Evolutionary conservation across 495 filamentous ascomycete genomes (phyloP).

Genomic region (Penicillium bovifimosum): DNA sequence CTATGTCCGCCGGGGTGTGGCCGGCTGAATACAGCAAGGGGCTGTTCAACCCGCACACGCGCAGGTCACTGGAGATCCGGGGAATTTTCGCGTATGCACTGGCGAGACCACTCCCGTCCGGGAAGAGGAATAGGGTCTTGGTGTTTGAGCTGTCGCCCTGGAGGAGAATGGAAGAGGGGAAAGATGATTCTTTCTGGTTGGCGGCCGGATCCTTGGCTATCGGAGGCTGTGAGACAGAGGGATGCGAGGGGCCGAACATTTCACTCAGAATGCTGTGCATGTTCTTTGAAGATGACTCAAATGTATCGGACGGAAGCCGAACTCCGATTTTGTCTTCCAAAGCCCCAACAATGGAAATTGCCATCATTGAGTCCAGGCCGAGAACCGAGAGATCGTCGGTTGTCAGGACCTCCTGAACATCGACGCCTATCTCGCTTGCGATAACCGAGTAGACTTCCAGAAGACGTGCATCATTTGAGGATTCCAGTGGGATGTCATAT

Average conservation of each 20-base stretch:
- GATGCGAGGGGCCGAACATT: background rate
- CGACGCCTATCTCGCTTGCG: background rate
- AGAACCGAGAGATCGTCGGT: background rate
- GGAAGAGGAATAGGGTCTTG: background rate
- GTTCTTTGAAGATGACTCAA: background rate
- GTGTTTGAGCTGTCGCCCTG: background rate
- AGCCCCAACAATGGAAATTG: background rate
- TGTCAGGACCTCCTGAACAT: background rate
- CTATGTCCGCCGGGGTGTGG: background rate
- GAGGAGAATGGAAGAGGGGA: background rate
- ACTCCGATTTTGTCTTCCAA: background rate
- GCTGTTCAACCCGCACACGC: background rate
- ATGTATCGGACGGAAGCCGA: background rate
- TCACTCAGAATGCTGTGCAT: background rate
- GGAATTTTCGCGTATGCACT: background rate
- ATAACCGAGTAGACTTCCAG: background rate
- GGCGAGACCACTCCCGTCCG: background rate
- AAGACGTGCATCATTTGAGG: no score
- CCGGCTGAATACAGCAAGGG: background rate
- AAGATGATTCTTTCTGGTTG: background rate
- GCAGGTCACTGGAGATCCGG: background rate
- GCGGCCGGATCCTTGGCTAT: no score
- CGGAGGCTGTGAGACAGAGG: background rate
- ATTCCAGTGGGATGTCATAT: background rate
- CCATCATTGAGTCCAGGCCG: background rate